Evolutionary conservation across 1,139 yeast species (phyloP), one percentile per base, ranked within the genome.

Genomic region (Blastobotrys capitulatus): DNA sequence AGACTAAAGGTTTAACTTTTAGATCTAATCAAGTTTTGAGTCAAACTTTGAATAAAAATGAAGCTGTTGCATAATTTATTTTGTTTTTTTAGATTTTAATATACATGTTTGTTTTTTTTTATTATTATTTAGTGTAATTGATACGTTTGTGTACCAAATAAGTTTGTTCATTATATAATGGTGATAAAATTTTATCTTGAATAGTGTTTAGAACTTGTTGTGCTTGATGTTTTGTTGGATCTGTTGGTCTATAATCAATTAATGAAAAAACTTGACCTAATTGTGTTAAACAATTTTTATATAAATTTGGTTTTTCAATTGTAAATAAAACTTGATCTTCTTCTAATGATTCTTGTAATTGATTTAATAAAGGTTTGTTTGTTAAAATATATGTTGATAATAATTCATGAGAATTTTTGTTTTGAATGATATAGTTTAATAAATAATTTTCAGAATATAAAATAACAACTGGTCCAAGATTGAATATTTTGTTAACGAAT

Each of bases 1-100:
- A 75, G 64, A 79, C 83, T 25, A 79, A 78, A 70, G 80, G 80
- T 6, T 67, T 79, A 57, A 74, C 79, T 32, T 79, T 76, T 67
- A 73, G 79, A 61, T 76, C 82, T 27, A 75, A 72, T 60, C 83
- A 79, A 63, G 71, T 78, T 46, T 68, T 78, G 47, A 54, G 64
- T 42, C 67, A 66, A 53, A 68, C 67, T 43, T 49, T 60, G 42
- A 60, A 61, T 57, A 65, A 59, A 57, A 57, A 58, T 47, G 61
- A 56, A 16, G 45, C 53, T 19, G 51, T 41, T 54, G 35, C 45
- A 15, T 39, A 39, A n/a, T 4, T 38, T 16, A 9, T 32, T 15
- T 32, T 32, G 18, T 15, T 32, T 32, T 5, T 18, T 15, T 5
- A 32, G 6, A 15, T 5, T 32, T 32, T 32, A 13, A 32, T 5